phyloP scores from a whole-genome alignment of 768 basidiomycete species.

The Crepidotus variabilis region DNA sequence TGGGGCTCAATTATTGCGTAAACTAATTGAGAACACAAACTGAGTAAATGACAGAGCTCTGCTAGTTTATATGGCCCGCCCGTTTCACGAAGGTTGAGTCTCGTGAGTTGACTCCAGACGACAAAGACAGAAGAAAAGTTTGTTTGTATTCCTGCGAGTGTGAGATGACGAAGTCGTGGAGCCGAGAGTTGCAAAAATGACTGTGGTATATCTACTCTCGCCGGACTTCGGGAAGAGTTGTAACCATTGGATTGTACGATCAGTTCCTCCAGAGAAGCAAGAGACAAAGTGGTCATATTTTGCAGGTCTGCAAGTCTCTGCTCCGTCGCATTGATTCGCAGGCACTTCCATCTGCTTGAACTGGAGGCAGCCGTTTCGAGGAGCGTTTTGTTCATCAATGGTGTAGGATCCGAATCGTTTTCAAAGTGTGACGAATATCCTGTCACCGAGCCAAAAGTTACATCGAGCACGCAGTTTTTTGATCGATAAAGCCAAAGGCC shows the following conservation, averaged over 20 bases:
- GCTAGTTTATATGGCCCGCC: not conserved
- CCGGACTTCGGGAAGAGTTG: not conserved
- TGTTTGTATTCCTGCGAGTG: not conserved
- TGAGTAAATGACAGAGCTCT: not conserved
- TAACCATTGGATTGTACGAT: not conserved
- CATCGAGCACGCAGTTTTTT: not conserved
- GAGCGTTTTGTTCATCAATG: not conserved
- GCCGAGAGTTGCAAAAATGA: not conserved
- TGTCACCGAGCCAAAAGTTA: not conserved
- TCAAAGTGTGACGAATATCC: too few species aligned
- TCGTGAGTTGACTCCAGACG: not conserved
- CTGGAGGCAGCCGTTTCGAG: not conserved
- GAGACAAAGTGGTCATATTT: not conserved
- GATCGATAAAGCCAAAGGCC: not conserved
- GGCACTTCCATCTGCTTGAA: not conserved
- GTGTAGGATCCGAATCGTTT: too few species aligned
- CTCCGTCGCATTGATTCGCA: not conserved
- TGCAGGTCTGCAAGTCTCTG: not conserved
- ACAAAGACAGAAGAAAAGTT: not conserved
- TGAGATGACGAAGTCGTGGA: not conserved
- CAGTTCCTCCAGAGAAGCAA: too few species aligned
- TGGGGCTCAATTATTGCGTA: not conserved
- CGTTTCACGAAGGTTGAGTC: not conserved
- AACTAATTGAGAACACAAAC: not conserved
- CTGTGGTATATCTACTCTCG: not conserved